These are phyloP conservation scores for Aplosporella prunicola DNA, from an alignment of 2,329 filamentous ascomycete genomes.

Conservation along the genomic window DNA sequence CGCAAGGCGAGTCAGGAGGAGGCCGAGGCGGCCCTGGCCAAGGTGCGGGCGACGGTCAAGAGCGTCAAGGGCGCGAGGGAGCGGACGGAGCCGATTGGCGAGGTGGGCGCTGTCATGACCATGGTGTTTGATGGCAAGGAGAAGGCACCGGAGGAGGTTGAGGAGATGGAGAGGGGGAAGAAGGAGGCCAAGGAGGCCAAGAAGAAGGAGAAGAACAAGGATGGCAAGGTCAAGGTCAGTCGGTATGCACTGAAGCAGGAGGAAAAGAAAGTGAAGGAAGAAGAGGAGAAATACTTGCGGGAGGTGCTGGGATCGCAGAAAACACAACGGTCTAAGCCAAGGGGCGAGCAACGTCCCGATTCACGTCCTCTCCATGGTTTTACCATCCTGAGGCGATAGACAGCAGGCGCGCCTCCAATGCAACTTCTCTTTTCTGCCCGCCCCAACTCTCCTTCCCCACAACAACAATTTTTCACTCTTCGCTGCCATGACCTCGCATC, in stretches of 20 bases:
- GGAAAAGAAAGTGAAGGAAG: not conserved
- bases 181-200: conserved; percentile 12
- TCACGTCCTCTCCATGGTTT: no score
- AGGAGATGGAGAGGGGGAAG: conserved; percentile 12
- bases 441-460: no score
- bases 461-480: no score
- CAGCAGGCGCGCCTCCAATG: no score
- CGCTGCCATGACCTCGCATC: no score
- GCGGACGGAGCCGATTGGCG: conserved; percentile 20
- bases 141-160: conserved; percentile 14
- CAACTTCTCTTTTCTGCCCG: no score
- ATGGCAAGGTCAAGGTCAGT: not conserved
- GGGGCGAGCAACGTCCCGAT: no score
- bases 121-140: conserved; percentile 22
- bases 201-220: conserved; percentile 13
- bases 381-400: no score
- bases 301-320: no score
- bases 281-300: not conserved
- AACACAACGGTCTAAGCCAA: no score
- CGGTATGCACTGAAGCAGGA: conserved; percentile 6
- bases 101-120: conserved; percentile 23
- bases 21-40: conserved; percentile 45
- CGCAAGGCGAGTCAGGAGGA: conserved; percentile 52
- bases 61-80: conserved; percentile 25
- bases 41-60: conserved; percentile 37